Evolutionary conservation across 495 filamentous ascomycete genomes (phyloP), one percentile per base, ranked within the genome.

Genomic region (Aspergillus sclerotiicarbonarius): DNA sequence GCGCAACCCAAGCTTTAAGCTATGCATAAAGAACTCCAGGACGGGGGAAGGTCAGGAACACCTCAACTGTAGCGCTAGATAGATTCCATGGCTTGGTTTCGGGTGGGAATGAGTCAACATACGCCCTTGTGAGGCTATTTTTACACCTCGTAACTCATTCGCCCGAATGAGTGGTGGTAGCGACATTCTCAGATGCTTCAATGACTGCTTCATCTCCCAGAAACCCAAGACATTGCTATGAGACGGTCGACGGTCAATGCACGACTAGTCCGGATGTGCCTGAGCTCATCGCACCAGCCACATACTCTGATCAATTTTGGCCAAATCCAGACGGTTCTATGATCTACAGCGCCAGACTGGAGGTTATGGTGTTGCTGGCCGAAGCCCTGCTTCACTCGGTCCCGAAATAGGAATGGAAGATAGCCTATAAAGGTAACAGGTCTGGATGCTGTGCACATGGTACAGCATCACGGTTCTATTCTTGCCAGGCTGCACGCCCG

Each of bases 1-100:
- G 63, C 63, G 63, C 57, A 44, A 61, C 29, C 46, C 50, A 57
- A 65, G 53, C 55, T 54, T 55, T 43, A 50, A 58, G 59, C 55
- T 60, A 59, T 61, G 53, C 47, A 57, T 53, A 31, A 41, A 55
- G 21, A 50, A 48, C 61, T 48, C 56, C 47, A 25, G 15, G 13
- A 43, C 19, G n/a, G 48, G 43, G 31, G 53, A 46, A 35, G 25
- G 25, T 47, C 45, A 32, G 51, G 21, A 21, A 51, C 49, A 51
- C 30, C 31, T 5, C 9, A 20, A 31, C 51, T 52, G 48, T 54
- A 56, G 59, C 54, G 54, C 50, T 55, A 41, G 56, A 48, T 55
- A 41, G 56, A 48, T 30, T 18, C 37, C 37, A 41, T 41, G 37
- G 13, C 13, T 35, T 1, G 33, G 13, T 13, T 33, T 9, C 13